Conservation (phyloP, 2,329 filamentous ascomycete species). For the Xylariaceae sp. region DNA sequence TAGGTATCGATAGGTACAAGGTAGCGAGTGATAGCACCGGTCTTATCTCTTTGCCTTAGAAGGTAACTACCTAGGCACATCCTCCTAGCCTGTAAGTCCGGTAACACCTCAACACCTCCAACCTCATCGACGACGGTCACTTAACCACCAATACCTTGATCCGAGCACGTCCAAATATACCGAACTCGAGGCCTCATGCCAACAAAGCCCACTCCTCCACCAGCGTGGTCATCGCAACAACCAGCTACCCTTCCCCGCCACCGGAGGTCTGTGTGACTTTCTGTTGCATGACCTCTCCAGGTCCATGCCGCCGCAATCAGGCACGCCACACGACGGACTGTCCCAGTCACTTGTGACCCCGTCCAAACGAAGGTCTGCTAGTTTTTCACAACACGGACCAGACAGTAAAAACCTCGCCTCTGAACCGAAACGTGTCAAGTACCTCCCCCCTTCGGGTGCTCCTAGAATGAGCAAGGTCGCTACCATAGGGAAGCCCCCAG, state of each 20-base stretch:
- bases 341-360: conserved; percentile 17
- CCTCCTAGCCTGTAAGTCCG: no score
- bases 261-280: conserved; percentile 22
- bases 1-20: no score
- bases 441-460: background rate
- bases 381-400: conserved; percentile 6
- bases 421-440: conserved; percentile 17
- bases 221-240: background rate
- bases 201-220: no score
- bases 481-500: conserved; percentile 14
- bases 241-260: background rate
- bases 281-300: conserved; percentile 24
- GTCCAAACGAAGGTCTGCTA: conserved; percentile 22
- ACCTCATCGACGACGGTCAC: no score
- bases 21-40: no score
- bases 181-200: no score
- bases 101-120: no score
- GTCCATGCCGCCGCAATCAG: conserved; percentile 26
- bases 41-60: no score
- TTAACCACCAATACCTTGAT: no score
- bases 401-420: conserved; percentile 4
- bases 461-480: conserved; percentile 11
- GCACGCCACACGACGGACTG: conserved; percentile 19
- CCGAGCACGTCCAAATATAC: no score
- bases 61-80: no score